Evolutionary conservation across 768 basidiomycete genomes (phyloP).

Genomic region (Trametes cingulata): DNA sequence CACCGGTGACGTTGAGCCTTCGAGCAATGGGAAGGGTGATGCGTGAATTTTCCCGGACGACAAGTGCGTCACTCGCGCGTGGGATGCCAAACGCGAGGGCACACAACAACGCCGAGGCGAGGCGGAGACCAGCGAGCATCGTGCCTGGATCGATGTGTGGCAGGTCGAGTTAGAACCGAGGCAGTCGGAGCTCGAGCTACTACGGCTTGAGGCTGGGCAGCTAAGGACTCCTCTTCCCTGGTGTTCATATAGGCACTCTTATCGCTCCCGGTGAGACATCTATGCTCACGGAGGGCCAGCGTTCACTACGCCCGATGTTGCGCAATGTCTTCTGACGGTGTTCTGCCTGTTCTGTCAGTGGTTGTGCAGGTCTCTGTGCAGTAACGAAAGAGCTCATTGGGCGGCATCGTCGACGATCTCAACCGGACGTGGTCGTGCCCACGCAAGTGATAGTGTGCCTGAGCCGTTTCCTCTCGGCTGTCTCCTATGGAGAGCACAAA

Average conservation of each 20-base stretch:
- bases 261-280: neutral
- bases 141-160: neutral
- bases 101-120: neutral
- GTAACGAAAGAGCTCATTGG: neutral
- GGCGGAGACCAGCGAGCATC: constrained; percentile 6
- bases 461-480: neutral
- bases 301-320: neutral
- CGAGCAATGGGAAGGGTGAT: constrained; percentile 26
- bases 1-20: constrained; percentile 25
- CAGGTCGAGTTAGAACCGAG: neutral
- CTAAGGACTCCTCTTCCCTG: neutral
- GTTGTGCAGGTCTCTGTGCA: no score
- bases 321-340: neutral
- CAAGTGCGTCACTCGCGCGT: constrained; percentile 1
- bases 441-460: neutral
- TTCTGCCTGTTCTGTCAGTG: neutral
- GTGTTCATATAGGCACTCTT: neutral
- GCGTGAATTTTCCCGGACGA: constrained; percentile 18
- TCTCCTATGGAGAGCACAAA: neutral
- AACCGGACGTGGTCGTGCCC: neutral
- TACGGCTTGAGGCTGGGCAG: no score
- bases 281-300: no score
- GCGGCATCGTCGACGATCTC: neutral
- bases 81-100: neutral
- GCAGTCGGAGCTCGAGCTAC: neutral